Conservation (phyloP, 305 asterid genomes). For the Solanum hybrid region DNA sequence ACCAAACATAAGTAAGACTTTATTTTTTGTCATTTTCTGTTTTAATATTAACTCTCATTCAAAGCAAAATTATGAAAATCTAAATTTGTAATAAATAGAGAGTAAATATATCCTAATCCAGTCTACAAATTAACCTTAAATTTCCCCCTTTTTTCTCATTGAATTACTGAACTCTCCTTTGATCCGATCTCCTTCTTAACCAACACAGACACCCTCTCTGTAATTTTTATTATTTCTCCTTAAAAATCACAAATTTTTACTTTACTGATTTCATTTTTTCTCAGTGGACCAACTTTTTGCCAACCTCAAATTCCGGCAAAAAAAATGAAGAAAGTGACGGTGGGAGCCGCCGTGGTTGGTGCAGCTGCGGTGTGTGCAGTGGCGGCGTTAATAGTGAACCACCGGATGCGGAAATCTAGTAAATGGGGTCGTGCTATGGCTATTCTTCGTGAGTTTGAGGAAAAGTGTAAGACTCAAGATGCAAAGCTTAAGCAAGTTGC, state of each 20-base stretch:
- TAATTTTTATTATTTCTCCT: neutral
- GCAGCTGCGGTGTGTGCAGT: slow-evolving; percentile 62
- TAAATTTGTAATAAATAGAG: neutral
- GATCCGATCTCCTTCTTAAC: neutral
- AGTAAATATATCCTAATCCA: neutral
- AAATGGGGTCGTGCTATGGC: slow-evolving; percentile 51
- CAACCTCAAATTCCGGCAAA: neutral
- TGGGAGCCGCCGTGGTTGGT: slow-evolving; percentile 63
- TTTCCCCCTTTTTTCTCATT: neutral
- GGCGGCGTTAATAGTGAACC: slow-evolving; percentile 52
- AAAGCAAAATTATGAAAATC: neutral
- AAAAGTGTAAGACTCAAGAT: slow-evolving; percentile 57
- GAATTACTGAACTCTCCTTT: neutral
- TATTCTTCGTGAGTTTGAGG: slow-evolving; percentile 57
- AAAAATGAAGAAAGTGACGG: slow-evolving; percentile 50
- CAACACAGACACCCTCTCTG: neutral
- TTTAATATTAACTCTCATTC: neutral
- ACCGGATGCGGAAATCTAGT: slow-evolving; percentile 44
- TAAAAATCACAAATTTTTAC: neutral
- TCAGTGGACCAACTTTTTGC: neutral
- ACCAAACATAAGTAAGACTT: neutral
- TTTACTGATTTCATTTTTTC: neutral
- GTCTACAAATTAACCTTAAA: neutral
- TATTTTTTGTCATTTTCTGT: neutral
- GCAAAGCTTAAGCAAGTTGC: slow-evolving; percentile 53